Evolutionary conservation across 2,329 filamentous ascomycete genomes (phyloP).

Genomic region (Penicillium polonicum): DNA sequence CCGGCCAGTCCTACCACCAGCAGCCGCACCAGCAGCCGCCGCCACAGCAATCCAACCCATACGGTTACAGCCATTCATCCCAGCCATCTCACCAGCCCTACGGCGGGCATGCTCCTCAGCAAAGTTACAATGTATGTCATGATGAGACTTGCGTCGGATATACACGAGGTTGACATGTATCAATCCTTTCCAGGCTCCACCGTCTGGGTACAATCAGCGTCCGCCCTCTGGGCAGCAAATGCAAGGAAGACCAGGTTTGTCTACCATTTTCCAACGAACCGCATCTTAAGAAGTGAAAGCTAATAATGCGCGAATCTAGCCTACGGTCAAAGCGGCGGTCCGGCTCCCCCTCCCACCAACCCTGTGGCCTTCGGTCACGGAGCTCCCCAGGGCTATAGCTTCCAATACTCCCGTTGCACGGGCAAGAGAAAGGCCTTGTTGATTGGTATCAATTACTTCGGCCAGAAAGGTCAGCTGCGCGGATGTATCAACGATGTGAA

Average conservation of each 20-base stretch:
- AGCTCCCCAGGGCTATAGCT: constrained; percentile 76
- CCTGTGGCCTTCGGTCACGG: constrained; percentile 75
- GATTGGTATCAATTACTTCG: constrained; percentile 96
- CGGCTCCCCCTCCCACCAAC: constrained; percentile 64
- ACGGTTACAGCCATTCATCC: constrained; percentile 48
- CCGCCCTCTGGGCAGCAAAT: constrained; percentile 36
- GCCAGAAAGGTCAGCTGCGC: constrained; percentile 82
- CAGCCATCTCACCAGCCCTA: constrained; percentile 34
- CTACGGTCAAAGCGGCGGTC: constrained; percentile 36
- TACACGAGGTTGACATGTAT: constrained; percentile 14
- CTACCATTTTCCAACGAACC: not conserved
- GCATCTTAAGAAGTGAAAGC: not conserved
- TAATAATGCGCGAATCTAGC: constrained; percentile 4
- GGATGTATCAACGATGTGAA: constrained; percentile 97
- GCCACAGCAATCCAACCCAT: constrained; percentile 40
- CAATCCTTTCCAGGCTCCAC: constrained; percentile 24
- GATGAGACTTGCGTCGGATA: not conserved
- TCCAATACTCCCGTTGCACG: constrained; percentile 89
- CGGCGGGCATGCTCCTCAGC: constrained; percentile 30
- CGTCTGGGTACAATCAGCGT: constrained; percentile 34
- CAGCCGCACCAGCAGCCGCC: constrained; percentile 49
- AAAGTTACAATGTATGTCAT: constrained; percentile 39
- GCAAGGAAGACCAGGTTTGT: constrained; percentile 43
- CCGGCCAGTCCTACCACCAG: constrained; percentile 37
- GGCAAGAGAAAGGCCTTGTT: constrained; percentile 84